These are phyloP conservation scores for Daldinia bambusicola DNA, from an alignment of 495 filamentous ascomycete species.

Conservation along the genomic window DNA sequence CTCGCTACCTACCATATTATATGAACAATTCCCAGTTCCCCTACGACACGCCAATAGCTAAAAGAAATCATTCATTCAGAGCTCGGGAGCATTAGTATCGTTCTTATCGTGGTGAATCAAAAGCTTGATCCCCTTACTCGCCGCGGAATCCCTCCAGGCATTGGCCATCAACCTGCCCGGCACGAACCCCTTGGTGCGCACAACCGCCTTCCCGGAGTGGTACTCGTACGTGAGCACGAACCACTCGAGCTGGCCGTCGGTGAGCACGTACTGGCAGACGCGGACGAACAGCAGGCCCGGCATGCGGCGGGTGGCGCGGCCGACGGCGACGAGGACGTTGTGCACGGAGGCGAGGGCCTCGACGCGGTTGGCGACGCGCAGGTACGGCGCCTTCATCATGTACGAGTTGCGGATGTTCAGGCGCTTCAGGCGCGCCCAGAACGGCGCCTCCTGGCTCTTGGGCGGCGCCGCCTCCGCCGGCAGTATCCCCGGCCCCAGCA, in stretches of 20 bases:
- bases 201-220: conserved; percentile 8
- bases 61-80: conserved; percentile 1
- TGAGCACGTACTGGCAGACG: conserved; percentile 40
- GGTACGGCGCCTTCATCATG: conserved; percentile 39
- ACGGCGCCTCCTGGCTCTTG: conserved; percentile 21
- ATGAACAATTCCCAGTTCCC: background rate
- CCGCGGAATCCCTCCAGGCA: conserved; percentile 22
- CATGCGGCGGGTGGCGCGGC: conserved; percentile 31
- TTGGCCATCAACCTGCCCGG: conserved; percentile 20
- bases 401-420: conserved; percentile 42
- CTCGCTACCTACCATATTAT: background rate
- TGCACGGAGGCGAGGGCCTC: conserved; percentile 28
- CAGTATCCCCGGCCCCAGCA: background rate
- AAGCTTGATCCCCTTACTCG: conserved; percentile 9
- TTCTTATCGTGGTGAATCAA: conserved; percentile 15
- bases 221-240: conserved; percentile 35
- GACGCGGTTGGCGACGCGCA: conserved; percentile 29
- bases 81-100: conserved; percentile 19
- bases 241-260: conserved; percentile 36
- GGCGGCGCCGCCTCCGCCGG: conserved; percentile 3
- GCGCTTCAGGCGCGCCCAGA: conserved; percentile 33
- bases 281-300: conserved; percentile 29
- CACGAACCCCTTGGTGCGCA: conserved; percentile 27
- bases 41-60: background rate
- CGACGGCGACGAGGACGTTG: conserved; percentile 27